Percentiles rank a stretch among this genome's conserved stretches.
Evolutionary conservation across 257 asterid genomes (phyloP).

Genomic region (Fraxinus pennsylvanica): DNA sequence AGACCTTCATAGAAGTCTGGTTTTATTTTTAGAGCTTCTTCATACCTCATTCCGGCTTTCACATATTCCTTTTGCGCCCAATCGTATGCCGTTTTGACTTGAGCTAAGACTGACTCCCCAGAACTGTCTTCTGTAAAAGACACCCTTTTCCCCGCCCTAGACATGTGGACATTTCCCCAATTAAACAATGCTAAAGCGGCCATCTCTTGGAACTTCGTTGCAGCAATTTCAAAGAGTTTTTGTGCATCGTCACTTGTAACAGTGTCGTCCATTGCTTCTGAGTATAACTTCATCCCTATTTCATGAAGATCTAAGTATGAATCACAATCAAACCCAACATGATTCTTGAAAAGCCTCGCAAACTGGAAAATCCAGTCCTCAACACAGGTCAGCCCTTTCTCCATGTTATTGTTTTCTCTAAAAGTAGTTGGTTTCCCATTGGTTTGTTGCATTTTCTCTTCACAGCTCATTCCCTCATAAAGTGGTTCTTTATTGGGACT

Average conservation of each 20-base stretch:
- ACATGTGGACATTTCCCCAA: constrained; percentile 89
- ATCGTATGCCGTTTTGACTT: constrained; percentile 67
- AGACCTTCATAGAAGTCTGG: constrained; percentile 92
- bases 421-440: constrained; percentile 37
- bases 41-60: constrained; percentile 68
- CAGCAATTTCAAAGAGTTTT: constrained; percentile 71
- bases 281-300: constrained; percentile 78
- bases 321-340: constrained; percentile 84
- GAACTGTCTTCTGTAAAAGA: constrained; percentile 54
- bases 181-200: constrained; percentile 87
- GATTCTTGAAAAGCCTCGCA: constrained; percentile 78
- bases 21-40: constrained; percentile 76
- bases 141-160: constrained; percentile 77
- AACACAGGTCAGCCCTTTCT: constrained; percentile 45
- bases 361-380: constrained; percentile 86
- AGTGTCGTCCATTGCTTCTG: constrained; percentile 87
- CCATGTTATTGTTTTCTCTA: constrained; percentile 35
- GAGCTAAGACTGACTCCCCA: constrained; percentile 44
- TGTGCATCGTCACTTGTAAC: constrained; percentile 82
- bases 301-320: constrained; percentile 85
- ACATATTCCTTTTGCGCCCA: constrained; percentile 71
- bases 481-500: constrained; percentile 77
- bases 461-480: constrained; percentile 59
- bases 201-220: constrained; percentile 82
- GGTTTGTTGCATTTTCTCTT: constrained; percentile 39